Conservation (phyloP, 192 early-diverging fungal species). For the Coemansia asiatica region DNA sequence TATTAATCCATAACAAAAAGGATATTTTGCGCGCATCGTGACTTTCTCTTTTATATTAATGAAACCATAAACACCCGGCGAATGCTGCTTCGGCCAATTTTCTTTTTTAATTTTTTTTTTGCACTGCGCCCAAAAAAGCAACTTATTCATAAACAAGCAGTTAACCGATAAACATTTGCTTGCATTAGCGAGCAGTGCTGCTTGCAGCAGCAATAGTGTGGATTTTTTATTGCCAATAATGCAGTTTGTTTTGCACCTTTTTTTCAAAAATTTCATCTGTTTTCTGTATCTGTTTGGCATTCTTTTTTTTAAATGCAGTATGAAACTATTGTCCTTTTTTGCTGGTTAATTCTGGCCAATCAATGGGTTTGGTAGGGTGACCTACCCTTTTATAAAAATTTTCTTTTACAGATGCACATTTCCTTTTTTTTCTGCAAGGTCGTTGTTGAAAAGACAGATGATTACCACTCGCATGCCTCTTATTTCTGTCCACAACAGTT, state of each 20-base stretch:
- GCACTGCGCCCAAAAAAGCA: no score
- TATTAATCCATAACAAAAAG: no score
- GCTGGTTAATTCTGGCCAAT: background rate
- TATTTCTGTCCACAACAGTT: background rate
- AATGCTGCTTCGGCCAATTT: no score
- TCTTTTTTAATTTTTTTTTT: no score
- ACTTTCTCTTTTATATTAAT: no score
- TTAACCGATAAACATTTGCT: no score
- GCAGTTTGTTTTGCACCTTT: background rate
- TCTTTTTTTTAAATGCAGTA: background rate
- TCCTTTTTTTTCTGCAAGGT: background rate
- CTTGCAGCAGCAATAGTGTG: no score
- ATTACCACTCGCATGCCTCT: background rate
- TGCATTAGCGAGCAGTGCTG: no score
- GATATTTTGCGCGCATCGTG: no score
- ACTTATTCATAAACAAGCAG: no score
- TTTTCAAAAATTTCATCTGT: background rate
- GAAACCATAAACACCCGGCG: no score
- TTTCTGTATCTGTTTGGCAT: background rate
- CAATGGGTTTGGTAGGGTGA: background rate
- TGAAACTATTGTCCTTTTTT: background rate
- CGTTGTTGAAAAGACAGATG: background rate
- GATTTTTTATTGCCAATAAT: no score
- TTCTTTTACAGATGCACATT: background rate
- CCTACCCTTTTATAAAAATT: background rate